A percentile compares a stretch with the other conserved stretches of the same genome.
Conservation (phyloP, 202 grass and related monocot species). For the Carex sylvatica region DNA sequence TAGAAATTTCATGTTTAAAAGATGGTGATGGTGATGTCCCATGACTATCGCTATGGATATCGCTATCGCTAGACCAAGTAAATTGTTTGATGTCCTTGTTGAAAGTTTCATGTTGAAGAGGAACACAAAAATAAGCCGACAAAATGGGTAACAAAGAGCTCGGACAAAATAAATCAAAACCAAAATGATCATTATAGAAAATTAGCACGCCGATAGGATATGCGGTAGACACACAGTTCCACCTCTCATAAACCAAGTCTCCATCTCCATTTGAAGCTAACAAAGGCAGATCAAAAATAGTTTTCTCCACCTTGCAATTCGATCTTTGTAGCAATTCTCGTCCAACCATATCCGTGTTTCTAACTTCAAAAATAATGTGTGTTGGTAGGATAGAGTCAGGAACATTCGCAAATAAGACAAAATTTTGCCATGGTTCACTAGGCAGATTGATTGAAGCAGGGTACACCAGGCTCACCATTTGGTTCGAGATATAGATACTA, state of each 20-base stretch:
- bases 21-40: background rate
- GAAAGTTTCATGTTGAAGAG: background rate
- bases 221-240: background rate
- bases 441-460: background rate
- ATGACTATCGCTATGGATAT: too few species aligned
- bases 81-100: background rate
- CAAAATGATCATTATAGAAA: background rate
- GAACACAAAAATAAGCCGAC: background rate
- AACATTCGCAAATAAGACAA: background rate
- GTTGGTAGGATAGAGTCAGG: background rate
- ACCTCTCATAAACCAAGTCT: background rate
- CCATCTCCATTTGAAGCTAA: background rate
- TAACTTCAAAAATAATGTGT: background rate
- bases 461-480: background rate
- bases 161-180: background rate
- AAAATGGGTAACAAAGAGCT: background rate
- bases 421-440: background rate
- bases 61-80: background rate
- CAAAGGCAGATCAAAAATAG: background rate
- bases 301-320: slow-evolving; percentile 7
- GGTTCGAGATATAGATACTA: background rate
- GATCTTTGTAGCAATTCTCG: background rate
- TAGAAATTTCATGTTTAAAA: background rate
- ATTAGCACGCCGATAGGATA: background rate
- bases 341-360: background rate